These are phyloP conservation scores for Leishmania amazonensis DNA, from an alignment of 208 protist species.

Conservation along the genomic window DNA sequence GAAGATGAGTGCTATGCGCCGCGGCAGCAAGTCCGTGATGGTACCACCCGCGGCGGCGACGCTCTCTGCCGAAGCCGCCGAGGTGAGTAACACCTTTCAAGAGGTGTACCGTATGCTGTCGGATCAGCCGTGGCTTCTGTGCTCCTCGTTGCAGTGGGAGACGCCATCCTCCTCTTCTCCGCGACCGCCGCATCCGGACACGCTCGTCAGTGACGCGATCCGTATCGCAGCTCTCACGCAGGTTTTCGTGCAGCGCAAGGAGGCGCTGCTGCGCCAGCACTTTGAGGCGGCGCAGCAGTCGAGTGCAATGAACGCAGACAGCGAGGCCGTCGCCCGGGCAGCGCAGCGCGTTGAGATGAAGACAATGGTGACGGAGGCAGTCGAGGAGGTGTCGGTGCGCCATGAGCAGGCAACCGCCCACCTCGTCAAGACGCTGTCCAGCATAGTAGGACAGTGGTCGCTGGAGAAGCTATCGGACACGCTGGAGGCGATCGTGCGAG, in stretches of 20 bases:
- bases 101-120: constrained; percentile 27
- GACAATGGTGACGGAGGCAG: constrained; percentile 50
- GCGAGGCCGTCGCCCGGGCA: constrained; percentile 26
- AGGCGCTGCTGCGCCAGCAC: constrained; percentile 28
- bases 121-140: constrained; percentile 14
- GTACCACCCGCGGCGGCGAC: neutral
- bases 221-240: constrained; percentile 27
- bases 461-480: constrained; percentile 59
- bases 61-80: constrained; percentile 13
- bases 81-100: constrained; percentile 11
- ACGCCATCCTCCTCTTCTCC: neutral
- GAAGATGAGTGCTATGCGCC: neutral
- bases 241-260: constrained; percentile 20
- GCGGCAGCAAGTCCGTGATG: neutral
- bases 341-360: constrained; percentile 48
- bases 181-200: constrained; percentile 12
- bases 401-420: constrained; percentile 72
- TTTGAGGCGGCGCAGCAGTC: constrained; percentile 18
- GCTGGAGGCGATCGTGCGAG: constrained; percentile 44
- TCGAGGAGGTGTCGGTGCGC: constrained; percentile 63
- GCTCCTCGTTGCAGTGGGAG: neutral
- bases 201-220: constrained; percentile 17
- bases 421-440: constrained; percentile 58
- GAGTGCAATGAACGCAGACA: constrained; percentile 17
- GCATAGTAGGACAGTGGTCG: constrained; percentile 61